phyloP scores from a whole-genome alignment of 805 yeast genomes.

The Sungouiozyma ichnusensis region DNA sequence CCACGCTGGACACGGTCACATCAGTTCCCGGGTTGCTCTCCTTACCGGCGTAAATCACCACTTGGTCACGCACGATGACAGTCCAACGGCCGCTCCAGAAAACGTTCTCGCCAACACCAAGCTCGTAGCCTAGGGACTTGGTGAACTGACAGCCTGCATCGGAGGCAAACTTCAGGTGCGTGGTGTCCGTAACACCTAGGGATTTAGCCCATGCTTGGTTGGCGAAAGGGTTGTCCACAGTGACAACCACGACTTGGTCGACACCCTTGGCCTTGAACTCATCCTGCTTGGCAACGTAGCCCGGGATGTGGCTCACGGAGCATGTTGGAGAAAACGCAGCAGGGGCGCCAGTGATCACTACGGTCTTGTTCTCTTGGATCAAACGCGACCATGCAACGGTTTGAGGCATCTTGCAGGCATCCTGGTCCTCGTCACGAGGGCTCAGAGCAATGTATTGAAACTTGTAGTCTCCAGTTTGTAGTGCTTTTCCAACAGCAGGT shows the following conservation, averaged over 20 bases:
- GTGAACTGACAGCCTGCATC: slow-evolving; percentile 59
- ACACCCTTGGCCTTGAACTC: slow-evolving; percentile 51
- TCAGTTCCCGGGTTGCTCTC: slow-evolving; percentile 29
- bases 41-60: slow-evolving; percentile 37
- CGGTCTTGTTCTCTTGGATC: slow-evolving; percentile 35
- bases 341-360: slow-evolving; percentile 67
- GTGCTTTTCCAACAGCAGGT: slow-evolving; percentile 16
- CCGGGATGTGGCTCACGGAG: slow-evolving; percentile 62
- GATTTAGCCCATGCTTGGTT: slow-evolving; percentile 53
- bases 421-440: slow-evolving; percentile 19
- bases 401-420: slow-evolving; percentile 23
- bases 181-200: slow-evolving; percentile 27
- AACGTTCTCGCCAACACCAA: slow-evolving; percentile 45
- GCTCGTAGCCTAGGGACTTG: slow-evolving; percentile 45
- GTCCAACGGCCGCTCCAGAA: slow-evolving; percentile 64
- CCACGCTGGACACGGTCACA: slow-evolving; percentile 31
- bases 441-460: slow-evolving; percentile 26
- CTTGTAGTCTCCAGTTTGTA: slow-evolving; percentile 17
- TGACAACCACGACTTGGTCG: slow-evolving; percentile 49
- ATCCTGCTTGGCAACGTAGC: slow-evolving; percentile 39
- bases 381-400: slow-evolving; percentile 20
- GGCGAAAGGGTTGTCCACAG: slow-evolving; percentile 67
- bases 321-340: slow-evolving; percentile 87
- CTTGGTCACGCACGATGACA: slow-evolving; percentile 51
- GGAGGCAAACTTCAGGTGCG: slow-evolving; percentile 46